Evolutionary conservation across 495 filamentous ascomycete species (phyloP).

Genomic region (Chaetomium cochliodes): DNA sequence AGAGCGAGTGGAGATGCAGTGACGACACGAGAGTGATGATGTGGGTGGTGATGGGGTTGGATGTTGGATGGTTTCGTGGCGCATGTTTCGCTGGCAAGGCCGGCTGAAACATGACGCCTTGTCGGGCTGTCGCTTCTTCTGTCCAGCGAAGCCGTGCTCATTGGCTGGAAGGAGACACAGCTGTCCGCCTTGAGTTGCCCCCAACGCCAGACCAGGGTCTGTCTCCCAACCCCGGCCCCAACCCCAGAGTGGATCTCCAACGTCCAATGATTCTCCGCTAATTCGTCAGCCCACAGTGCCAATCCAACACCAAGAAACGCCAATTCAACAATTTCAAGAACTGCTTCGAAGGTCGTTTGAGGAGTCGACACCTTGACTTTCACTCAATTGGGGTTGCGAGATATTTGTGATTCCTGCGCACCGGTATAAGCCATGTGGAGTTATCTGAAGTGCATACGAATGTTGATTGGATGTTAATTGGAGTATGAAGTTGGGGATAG

Average conservation of each 20-base stretch:
- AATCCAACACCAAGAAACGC: conserved; percentile 3
- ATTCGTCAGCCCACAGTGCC: conserved; percentile 16
- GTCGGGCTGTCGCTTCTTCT: background rate
- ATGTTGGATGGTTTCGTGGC: background rate
- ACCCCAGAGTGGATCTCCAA: conserved; percentile 14
- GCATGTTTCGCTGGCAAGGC: background rate
- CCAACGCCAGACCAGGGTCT: conserved; percentile 5
- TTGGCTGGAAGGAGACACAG: background rate
- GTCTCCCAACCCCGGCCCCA: background rate
- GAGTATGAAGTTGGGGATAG: background rate
- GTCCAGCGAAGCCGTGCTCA: background rate
- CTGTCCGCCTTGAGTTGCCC: too few relatives aligned
- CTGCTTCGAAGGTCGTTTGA: background rate
- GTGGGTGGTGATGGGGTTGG: background rate
- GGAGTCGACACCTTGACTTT: background rate
- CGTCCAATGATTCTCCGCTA: conserved; percentile 13
- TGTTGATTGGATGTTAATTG: background rate
- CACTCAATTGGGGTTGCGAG: background rate
- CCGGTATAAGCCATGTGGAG: background rate
- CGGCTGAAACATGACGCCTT: conserved; percentile 1
- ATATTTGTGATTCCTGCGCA: background rate
- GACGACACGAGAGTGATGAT: background rate
- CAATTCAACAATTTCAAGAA: conserved; percentile 11
- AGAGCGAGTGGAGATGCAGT: background rate
- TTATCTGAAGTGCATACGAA: background rate